Percentiles rank a stretch among this genome's conserved stretches.
Evolutionary conservation across 2,329 filamentous ascomycete genomes (phyloP).

Genomic region (Hymenotorrendiella dingleyae): DNA sequence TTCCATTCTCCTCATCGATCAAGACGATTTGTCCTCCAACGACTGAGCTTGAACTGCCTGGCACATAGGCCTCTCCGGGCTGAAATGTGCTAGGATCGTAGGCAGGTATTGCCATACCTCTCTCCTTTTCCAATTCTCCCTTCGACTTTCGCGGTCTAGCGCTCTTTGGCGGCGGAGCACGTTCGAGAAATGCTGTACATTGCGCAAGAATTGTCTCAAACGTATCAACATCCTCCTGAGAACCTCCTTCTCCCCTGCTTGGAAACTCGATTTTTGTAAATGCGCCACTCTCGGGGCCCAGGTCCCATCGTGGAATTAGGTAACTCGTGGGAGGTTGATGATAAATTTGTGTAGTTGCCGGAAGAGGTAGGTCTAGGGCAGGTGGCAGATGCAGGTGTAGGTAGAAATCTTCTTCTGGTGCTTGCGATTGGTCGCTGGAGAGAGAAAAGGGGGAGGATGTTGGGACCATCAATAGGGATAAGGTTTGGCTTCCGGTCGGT

Average conservation of each 20-base stretch:
- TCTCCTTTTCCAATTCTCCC: slow-evolving; percentile 31
- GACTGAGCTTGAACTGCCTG: slow-evolving; percentile 51
- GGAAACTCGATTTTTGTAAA: slow-evolving; percentile 95
- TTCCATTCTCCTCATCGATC: slow-evolving; percentile 92
- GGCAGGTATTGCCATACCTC: slow-evolving; percentile 33
- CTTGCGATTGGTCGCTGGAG: slow-evolving; percentile 46
- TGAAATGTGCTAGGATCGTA: slow-evolving; percentile 82
- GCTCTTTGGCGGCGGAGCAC: slow-evolving; percentile 52
- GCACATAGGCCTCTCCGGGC: slow-evolving; percentile 72
- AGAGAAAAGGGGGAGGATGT: slow-evolving; percentile 68
- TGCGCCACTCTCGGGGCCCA: slow-evolving; percentile 79
- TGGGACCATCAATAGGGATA: slow-evolving; percentile 93
- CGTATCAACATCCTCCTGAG: slow-evolving; percentile 89
- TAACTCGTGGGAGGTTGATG: slow-evolving; percentile 91
- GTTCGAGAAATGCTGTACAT: slow-evolving; percentile 91
- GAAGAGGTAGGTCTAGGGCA: slow-evolving; percentile 87
- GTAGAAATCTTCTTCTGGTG: slow-evolving; percentile 86
- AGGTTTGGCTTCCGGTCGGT: slow-evolving; percentile 77
- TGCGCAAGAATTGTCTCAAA: slow-evolving; percentile 98
- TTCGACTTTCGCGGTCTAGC: slow-evolving; percentile 18
- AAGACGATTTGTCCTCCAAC: slow-evolving; percentile 79
- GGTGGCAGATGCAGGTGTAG: slow-evolving; percentile 91
- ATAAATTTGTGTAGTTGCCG: slow-evolving; percentile 95
- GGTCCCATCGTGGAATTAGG: slow-evolving; percentile 89
- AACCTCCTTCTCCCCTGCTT: slow-evolving; percentile 61